Percentiles rank a stretch among this genome's conserved stretches.
Evolutionary conservation across 2,329 filamentous ascomycete genomes (phyloP).

Genomic region (Colletotrichum truncatum): DNA sequence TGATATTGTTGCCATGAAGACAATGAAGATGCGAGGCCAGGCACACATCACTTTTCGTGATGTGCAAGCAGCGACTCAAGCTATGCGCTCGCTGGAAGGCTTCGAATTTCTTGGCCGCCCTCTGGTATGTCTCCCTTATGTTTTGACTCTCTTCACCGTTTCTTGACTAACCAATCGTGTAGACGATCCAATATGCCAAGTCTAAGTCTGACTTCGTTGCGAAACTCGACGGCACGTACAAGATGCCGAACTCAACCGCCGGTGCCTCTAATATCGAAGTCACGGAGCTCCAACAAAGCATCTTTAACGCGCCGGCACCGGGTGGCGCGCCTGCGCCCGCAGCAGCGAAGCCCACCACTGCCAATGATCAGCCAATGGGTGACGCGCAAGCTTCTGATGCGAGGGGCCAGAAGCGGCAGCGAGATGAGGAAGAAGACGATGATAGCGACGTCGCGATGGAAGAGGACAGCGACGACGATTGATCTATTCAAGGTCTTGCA

Average conservation of each 20-base stretch:
- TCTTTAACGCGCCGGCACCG: constrained; percentile 75
- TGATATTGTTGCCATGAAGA: constrained; percentile 90
- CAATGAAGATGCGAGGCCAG: constrained; percentile 92
- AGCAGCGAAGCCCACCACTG: constrained; percentile 56
- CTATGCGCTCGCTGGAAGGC: constrained; percentile 88
- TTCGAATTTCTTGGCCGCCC: constrained; percentile 86
- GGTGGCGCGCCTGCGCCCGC: constrained; percentile 51
- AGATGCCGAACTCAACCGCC: constrained; percentile 63
- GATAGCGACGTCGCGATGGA: constrained; percentile 77
- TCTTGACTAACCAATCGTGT: constrained; percentile 28
- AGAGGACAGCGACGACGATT: constrained; percentile 78
- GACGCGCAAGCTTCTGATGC: constrained; percentile 63
- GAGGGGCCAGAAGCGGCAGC: constrained; percentile 74
- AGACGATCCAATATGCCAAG: constrained; percentile 94
- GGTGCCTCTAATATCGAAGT: constrained; percentile 67
- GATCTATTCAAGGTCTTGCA: constrained; percentile 33
- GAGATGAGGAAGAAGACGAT: constrained; percentile 74
- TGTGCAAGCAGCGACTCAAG: constrained; percentile 89
- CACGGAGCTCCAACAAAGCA: constrained; percentile 80
- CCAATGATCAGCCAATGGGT: constrained; percentile 57
- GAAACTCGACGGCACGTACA: constrained; percentile 92
- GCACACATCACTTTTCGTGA: constrained; percentile 93
- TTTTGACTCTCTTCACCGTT: background rate
- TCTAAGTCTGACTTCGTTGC: constrained; percentile 87
- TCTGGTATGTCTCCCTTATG: constrained; percentile 70